A percentile compares a stretch with the other conserved stretches of the same genome.
Conservation (phyloP, 345 rosid species). For the Hypericum androsaemum region DNA sequence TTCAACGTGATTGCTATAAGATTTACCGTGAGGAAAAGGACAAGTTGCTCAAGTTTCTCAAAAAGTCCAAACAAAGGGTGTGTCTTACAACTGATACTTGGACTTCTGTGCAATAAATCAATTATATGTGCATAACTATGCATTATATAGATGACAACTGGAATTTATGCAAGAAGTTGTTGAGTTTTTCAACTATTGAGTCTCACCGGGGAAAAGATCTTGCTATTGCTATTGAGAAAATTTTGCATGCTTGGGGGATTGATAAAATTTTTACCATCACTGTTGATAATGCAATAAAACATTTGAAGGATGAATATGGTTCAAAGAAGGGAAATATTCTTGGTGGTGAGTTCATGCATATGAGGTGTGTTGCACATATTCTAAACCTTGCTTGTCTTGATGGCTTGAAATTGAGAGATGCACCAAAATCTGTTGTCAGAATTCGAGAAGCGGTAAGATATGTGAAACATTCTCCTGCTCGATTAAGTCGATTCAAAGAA, state of each 20-base stretch:
- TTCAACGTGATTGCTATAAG: not conserved
- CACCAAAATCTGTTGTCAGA: not conserved
- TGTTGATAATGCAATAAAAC: not conserved
- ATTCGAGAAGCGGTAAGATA: not conserved
- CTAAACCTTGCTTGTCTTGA: not conserved
- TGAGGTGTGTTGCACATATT: not conserved
- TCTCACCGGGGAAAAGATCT: not conserved
- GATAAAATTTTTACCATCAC: not conserved
- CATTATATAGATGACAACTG: slow-evolving; percentile 11
- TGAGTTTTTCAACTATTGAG: slow-evolving; percentile 7
- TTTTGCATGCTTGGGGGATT: slow-evolving; percentile 4
- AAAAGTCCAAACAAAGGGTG: not conserved
- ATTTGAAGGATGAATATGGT: not conserved
- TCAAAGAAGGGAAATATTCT: not conserved
- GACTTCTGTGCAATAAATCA: slow-evolving; percentile 1
- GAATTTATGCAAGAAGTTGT: slow-evolving; percentile 1
- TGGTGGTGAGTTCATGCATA: not conserved
- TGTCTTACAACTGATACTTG: slow-evolving; percentile 1
- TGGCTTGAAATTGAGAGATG: not conserved
- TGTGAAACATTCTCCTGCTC: not conserved
- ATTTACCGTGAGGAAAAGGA: not conserved
- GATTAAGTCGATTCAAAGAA: not conserved
- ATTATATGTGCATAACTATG: slow-evolving; percentile 6
- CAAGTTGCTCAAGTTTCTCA: not conserved
- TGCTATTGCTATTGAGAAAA: not conserved